These are phyloP conservation scores for Leptodermis oblonga DNA, from an alignment of 257 asterid species.

Conservation along the genomic window DNA sequence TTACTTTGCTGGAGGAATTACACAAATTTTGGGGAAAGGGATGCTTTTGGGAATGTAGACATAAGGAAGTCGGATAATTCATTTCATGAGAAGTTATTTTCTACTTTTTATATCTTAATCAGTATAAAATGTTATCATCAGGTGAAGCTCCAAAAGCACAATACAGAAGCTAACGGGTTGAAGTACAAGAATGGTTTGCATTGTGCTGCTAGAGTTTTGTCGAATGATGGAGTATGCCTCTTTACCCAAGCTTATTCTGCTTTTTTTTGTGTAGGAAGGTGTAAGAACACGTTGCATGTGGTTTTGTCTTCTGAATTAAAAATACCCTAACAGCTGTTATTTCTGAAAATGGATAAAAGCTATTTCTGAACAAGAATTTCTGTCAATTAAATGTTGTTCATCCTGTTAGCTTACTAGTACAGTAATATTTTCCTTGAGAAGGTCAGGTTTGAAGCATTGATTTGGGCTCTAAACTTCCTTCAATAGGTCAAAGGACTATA, in stretches of 20 bases:
- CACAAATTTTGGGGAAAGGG: neutral
- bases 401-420: neutral
- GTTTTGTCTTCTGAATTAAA: neutral
- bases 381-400: neutral
- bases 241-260: slow-evolving; percentile 23
- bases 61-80: neutral
- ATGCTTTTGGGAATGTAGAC: slow-evolving; percentile 12
- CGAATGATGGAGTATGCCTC: slow-evolving; percentile 85
- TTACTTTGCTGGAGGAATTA: neutral
- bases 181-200: slow-evolving; percentile 76
- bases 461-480: neutral
- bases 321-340: neutral
- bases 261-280: slow-evolving; percentile 7
- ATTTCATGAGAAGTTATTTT: slow-evolving; percentile 1
- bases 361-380: neutral
- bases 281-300: neutral
- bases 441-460: neutral
- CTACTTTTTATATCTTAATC: slow-evolving; percentile 15
- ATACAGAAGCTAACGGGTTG: slow-evolving; percentile 62
- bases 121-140: slow-evolving; percentile 26
- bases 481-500: slow-evolving; percentile 86
- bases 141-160: slow-evolving; percentile 92
- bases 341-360: neutral
- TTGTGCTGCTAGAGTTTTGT: slow-evolving; percentile 71
- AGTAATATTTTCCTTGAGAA: neutral